phyloP scores from a whole-genome alignment of 257 asterid genomes.

The Nicotiana tabacum region DNA sequence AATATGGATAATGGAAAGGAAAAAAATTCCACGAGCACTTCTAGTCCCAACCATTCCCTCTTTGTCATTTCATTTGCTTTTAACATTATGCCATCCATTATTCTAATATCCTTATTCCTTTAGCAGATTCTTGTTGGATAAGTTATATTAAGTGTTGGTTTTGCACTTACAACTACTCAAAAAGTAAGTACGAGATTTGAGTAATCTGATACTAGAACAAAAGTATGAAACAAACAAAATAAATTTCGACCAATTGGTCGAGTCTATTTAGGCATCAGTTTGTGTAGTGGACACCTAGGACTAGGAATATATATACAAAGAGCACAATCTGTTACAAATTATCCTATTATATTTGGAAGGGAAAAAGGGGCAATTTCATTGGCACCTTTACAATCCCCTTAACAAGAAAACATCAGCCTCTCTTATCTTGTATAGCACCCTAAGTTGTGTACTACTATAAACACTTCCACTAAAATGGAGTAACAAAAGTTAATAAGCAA shows the following conservation, averaged over 20 bases:
- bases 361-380: not conserved
- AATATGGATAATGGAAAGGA: not conserved
- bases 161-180: not conserved
- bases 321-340: not conserved
- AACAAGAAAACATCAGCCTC: not conserved
- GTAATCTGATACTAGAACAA: not conserved
- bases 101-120: not conserved
- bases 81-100: not conserved
- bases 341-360: not conserved
- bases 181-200: not conserved
- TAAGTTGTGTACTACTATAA: not conserved
- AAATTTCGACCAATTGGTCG: not conserved
- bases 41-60: not conserved
- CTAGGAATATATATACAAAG: slow-evolving; percentile 9
- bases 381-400: slow-evolving; percentile 27
- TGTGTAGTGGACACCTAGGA: not conserved
- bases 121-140: not conserved
- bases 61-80: slow-evolving; percentile 5
- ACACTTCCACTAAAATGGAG: not conserved
- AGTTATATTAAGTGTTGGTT: not conserved
- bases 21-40: not conserved
- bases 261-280: not conserved
- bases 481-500: slow-evolving; percentile 4
- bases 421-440: not conserved
- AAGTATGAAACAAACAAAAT: not conserved